phyloP scores from a whole-genome alignment of 495 filamentous ascomycete species.

The Rusavskia elegans region DNA sequence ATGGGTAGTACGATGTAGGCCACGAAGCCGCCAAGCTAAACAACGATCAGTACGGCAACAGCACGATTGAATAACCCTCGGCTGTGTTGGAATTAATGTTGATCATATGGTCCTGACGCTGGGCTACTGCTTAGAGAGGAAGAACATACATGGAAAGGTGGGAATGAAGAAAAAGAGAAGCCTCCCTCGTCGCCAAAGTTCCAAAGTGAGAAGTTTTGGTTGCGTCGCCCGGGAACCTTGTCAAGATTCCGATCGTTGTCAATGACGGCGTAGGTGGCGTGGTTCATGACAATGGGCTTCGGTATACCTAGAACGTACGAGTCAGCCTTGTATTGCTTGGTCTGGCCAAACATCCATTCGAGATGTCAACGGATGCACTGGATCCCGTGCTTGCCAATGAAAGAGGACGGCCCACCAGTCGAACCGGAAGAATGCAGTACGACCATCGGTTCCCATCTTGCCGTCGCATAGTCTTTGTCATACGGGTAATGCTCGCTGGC shows the following conservation, averaged over 20 bases:
- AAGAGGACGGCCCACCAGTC: constrained; percentile 3
- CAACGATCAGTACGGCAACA: too few relatives aligned
- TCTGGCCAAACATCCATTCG: too few relatives aligned
- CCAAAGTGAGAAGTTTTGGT: constrained; percentile 12
- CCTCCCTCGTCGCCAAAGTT: constrained; percentile 12
- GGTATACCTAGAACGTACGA: constrained; percentile 5
- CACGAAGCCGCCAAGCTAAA: constrained; percentile 9
- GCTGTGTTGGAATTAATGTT: too few relatives aligned
- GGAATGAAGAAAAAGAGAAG: constrained; percentile 14
- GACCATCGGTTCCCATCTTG: constrained; percentile 10
- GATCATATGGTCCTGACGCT: not conserved
- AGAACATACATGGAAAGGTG: constrained; percentile 16
- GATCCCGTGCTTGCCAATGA: too few relatives aligned
- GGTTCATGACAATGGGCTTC: constrained; percentile 15
- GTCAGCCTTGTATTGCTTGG: not conserved
- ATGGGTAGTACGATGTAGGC: constrained; percentile 5
- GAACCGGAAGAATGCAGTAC: constrained; percentile 15
- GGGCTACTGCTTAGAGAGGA: not conserved
- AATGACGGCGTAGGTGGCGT: constrained; percentile 14
- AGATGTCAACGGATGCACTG: too few relatives aligned
- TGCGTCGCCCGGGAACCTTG: constrained; percentile 13
- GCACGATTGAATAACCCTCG: too few relatives aligned
- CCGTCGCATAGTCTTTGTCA: constrained; percentile 1
- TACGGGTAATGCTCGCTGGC: constrained; percentile 4
- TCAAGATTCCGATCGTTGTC: constrained; percentile 19